Evolutionary conservation across 2,329 filamentous ascomycete species (phyloP).

Genomic region (Penicillium sp.): DNA sequence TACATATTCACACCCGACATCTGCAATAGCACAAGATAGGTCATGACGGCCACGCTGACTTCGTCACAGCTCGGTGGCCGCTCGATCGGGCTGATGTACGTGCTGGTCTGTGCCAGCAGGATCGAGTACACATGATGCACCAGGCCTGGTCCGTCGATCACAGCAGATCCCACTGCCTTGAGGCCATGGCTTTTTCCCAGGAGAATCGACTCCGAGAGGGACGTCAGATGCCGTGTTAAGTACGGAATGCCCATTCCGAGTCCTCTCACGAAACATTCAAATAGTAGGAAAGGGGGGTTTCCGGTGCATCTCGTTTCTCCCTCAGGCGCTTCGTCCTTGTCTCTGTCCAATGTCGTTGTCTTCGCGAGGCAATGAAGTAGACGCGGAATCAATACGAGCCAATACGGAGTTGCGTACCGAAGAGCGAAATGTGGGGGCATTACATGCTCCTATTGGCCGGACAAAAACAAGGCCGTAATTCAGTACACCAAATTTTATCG

Average conservation of each 20-base stretch:
- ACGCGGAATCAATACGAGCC: not conserved
- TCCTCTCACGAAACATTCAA: not conserved
- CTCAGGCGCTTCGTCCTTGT: not conserved
- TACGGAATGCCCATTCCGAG: constrained; percentile 32
- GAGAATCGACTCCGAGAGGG: constrained; percentile 25
- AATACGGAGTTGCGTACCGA: not conserved
- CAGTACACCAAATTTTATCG: not conserved
- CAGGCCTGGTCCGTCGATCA: constrained; percentile 75
- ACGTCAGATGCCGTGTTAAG: constrained; percentile 29
- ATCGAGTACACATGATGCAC: constrained; percentile 68
- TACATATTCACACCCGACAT: constrained; percentile 60
- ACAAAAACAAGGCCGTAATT: constrained; percentile 1
- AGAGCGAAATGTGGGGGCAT: not conserved
- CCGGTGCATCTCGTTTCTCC: not conserved
- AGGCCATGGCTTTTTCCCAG: constrained; percentile 15
- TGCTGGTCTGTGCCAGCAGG: constrained; percentile 42
- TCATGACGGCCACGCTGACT: constrained; percentile 56
- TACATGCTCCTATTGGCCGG: not conserved
- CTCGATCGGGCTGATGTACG: constrained; percentile 46
- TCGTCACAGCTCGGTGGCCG: constrained; percentile 59
- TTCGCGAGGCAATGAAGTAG: not conserved
- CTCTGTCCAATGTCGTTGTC: no score
- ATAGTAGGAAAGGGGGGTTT: not conserved
- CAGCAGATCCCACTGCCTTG: constrained; percentile 27
- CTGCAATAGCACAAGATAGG: constrained; percentile 61